Base-by-base conservation (phyloP, 306 rosid species). In the Glycine latifolia region DNA sequence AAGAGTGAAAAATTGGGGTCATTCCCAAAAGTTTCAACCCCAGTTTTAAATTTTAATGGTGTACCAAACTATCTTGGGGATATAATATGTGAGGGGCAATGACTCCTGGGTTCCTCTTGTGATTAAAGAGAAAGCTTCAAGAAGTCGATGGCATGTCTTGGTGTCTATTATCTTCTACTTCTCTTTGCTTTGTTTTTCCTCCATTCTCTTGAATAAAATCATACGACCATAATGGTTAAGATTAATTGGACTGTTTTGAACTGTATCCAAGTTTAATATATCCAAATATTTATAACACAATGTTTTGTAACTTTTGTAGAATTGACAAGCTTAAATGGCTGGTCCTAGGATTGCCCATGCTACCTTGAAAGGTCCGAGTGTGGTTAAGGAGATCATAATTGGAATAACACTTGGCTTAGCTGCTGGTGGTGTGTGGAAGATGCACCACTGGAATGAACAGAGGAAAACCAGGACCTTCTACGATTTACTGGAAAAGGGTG, bases 401-500 rank as follows among this genome's bases (percentile, higher is more conserved):
- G 97, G 91, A 15, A 15, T 84, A 31, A 77, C 71, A 2, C 89
- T 95, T 4, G 95, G 89, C 44, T 1, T 91, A 67, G 87, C 90
- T 66, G 92, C 91, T 54, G 98, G 95, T 11, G 58, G 94, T 89
- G 65, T 95, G 56, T 95, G 98, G 95, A 95, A 95, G 84, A 95
- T 90, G 97, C 90, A 95, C 83, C 98, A 95, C 84, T 95, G 98
- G 98, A 95, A 95, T 84, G 97, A 95, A 75, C 98, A 95, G 89
- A 89, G 91, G 82, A 95, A 85, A 81, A 69, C 71, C 71, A 89
- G 97, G 87, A 10, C 90, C 52, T 95, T 95, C 72, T 91, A 91
- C 49, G 97, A 95, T 89, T 84, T 95, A 80, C 90, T 92, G 12
- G 97, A 95, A 66, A 95, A 88, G 66, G 98, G 97, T 72, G 98